phyloP scores from a whole-genome alignment of 371 early-diverging fungal genomes.

The Actinomortierella wolfii region DNA sequence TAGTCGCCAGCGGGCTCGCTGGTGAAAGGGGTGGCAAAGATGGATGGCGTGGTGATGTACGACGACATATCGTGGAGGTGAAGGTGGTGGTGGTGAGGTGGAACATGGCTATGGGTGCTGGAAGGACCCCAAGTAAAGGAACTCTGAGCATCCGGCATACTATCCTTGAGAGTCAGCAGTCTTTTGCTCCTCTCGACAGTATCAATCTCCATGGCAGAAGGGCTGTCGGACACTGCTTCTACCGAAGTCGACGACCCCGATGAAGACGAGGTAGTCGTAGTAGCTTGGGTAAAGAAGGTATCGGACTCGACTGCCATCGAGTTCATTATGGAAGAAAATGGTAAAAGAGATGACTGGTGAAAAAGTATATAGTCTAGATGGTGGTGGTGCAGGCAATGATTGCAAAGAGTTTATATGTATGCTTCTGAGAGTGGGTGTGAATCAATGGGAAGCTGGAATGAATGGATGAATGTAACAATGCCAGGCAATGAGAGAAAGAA shows the following conservation, averaged over 20 bases:
- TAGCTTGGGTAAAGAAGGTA: not conserved
- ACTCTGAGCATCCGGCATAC: too few relatives aligned
- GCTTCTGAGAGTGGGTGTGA: conserved; percentile 8
- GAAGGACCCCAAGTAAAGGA: conserved; percentile 5
- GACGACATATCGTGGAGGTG: not conserved
- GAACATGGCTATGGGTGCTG: conserved; percentile 15
- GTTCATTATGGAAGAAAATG: too few relatives aligned
- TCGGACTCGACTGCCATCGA: not conserved
- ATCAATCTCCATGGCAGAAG: too few relatives aligned
- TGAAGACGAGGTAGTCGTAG: conserved; percentile 23
- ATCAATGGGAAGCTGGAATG: conserved; percentile 18
- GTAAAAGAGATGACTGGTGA: too few relatives aligned
- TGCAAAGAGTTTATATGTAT: conserved; percentile 7
- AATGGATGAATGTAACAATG: conserved; percentile 5
- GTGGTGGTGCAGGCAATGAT: too few relatives aligned
- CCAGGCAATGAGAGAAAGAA: not conserved
- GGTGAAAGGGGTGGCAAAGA: conserved; percentile 2
- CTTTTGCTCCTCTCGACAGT: too few relatives aligned
- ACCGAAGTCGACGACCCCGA: not conserved
- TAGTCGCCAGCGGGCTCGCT: not conserved
- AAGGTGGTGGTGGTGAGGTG: conserved; percentile 6
- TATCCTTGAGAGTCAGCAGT: too few relatives aligned
- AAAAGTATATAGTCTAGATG: too few relatives aligned
- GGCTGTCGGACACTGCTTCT: too few relatives aligned
- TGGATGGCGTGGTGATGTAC: not conserved